phyloP scores from a whole-genome alignment of 2,329 filamentous ascomycete species.

The Trichoderma arundinaceum region DNA sequence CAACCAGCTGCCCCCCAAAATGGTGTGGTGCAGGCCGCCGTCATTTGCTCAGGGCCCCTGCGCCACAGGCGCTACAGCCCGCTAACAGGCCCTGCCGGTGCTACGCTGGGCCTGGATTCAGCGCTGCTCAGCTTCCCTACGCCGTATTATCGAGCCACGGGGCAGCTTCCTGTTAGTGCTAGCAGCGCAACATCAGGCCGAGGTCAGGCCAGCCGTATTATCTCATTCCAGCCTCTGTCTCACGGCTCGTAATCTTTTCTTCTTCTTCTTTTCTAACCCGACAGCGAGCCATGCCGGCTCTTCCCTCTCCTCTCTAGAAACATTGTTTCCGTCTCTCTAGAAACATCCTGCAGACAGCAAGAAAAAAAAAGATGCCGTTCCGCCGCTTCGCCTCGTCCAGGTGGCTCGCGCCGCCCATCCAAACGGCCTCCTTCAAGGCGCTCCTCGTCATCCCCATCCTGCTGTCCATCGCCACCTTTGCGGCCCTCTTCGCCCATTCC shows the following conservation, averaged over 20 bases:
- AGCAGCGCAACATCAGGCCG: no score
- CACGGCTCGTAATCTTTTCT: not conserved
- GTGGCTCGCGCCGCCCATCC: conserved; percentile 51
- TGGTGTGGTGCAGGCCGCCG: no score
- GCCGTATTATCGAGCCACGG: no score
- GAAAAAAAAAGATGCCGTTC: not conserved
- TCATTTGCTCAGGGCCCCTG: no score
- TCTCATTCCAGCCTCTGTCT: not conserved
- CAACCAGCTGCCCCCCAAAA: no score
- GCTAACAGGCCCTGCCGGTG: no score
- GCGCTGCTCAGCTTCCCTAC: no score
- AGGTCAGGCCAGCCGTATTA: no score
- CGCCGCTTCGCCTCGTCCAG: not conserved
- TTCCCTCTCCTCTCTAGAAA: not conserved
- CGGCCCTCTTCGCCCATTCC: conserved; percentile 52
- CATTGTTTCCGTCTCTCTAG: no score
- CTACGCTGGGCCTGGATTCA: no score
- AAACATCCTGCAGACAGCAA: not conserved
- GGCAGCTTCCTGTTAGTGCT: no score
- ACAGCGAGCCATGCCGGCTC: not conserved
- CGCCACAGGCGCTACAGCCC: no score
- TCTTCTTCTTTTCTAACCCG: not conserved
- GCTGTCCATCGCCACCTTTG: conserved; percentile 51
- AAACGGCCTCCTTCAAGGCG: conserved; percentile 58
- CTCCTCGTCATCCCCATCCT: conserved; percentile 56